A percentile compares a stretch with the other conserved stretches of the same genome.
Conservation (phyloP, 2,329 filamentous ascomycete species). For the Arthrocladium fulminans region DNA sequence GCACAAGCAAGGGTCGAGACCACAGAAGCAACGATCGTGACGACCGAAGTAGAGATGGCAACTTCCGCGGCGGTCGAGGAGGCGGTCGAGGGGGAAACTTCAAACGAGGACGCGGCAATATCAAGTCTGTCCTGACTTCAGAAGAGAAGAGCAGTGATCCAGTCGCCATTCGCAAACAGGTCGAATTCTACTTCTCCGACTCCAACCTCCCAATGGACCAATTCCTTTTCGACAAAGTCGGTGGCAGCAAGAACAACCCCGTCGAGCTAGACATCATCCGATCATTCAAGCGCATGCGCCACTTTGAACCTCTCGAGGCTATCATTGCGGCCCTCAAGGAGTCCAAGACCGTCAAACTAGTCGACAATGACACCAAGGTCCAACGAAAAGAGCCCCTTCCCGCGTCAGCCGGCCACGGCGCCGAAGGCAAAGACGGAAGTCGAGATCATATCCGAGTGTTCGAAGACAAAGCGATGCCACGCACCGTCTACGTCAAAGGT, state of each 20-base stretch:
- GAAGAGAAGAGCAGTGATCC: slow-evolving; percentile 67
- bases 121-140: slow-evolving; percentile 61
- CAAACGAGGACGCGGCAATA: slow-evolving; percentile 42
- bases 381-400: slow-evolving; percentile 66
- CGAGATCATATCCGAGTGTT: slow-evolving; percentile 45
- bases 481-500: slow-evolving; percentile 85
- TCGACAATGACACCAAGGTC: slow-evolving; percentile 62
- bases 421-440: slow-evolving; percentile 33
- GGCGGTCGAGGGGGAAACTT: slow-evolving; percentile 24
- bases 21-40: slow-evolving; percentile 7
- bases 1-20: slow-evolving; percentile 10
- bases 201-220: slow-evolving; percentile 83
- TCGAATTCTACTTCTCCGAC: slow-evolving; percentile 94
- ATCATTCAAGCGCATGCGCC: slow-evolving; percentile 91
- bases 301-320: slow-evolving; percentile 78
- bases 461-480: slow-evolving; percentile 58
- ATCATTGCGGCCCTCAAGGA: slow-evolving; percentile 75
- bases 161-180: slow-evolving; percentile 73
- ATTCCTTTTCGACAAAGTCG: slow-evolving; percentile 71
- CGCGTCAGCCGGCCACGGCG: slow-evolving; percentile 44
- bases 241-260: slow-evolving; percentile 70
- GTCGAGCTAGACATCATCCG: slow-evolving; percentile 69
- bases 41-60: slow-evolving; percentile 6
- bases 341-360: slow-evolving; percentile 63
- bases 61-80: slow-evolving; percentile 25